These are phyloP conservation scores for Globisporangium nunn DNA, from an alignment of 352 stramenopile genomes.

Conservation along the genomic window DNA sequence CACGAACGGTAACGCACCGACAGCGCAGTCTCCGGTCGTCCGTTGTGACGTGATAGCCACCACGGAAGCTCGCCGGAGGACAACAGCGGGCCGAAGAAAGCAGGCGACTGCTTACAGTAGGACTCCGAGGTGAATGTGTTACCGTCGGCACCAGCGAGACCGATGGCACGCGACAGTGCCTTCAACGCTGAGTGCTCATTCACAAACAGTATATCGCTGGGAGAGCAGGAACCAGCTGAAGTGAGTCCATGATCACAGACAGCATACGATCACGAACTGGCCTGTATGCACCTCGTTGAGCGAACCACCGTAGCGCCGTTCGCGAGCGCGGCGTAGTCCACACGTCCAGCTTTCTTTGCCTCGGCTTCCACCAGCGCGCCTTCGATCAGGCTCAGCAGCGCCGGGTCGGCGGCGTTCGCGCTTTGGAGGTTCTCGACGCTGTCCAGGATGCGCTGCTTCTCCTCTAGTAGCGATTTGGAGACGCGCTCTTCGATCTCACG, in stretches of 20 bases:
- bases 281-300: slow-evolving; percentile 33
- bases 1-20: slow-evolving; percentile 34
- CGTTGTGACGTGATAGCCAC: slow-evolving; percentile 76
- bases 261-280: neutral
- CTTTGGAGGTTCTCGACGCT: slow-evolving; percentile 42
- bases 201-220: slow-evolving; percentile 49
- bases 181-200: slow-evolving; percentile 25
- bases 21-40: slow-evolving; percentile 64
- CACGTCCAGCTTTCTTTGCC: slow-evolving; percentile 41
- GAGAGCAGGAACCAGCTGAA: neutral
- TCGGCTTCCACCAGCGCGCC: slow-evolving; percentile 22
- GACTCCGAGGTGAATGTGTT: slow-evolving; percentile 52
- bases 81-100: slow-evolving; percentile 29
- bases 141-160: slow-evolving; percentile 17
- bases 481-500: slow-evolving; percentile 52
- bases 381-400: slow-evolving; percentile 50
- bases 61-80: slow-evolving; percentile 49
- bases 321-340: slow-evolving; percentile 58
- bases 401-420: slow-evolving; percentile 49
- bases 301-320: slow-evolving; percentile 61
- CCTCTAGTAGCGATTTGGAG: slow-evolving; percentile 43
- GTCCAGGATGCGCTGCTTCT: slow-evolving; percentile 48
- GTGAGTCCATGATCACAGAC: neutral
- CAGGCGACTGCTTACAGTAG: slow-evolving; percentile 30
- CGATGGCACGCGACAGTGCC: slow-evolving; percentile 23